Conservation (phyloP, 1,139 yeast species). For the Magnusiomyces tetraspermus region DNA sequence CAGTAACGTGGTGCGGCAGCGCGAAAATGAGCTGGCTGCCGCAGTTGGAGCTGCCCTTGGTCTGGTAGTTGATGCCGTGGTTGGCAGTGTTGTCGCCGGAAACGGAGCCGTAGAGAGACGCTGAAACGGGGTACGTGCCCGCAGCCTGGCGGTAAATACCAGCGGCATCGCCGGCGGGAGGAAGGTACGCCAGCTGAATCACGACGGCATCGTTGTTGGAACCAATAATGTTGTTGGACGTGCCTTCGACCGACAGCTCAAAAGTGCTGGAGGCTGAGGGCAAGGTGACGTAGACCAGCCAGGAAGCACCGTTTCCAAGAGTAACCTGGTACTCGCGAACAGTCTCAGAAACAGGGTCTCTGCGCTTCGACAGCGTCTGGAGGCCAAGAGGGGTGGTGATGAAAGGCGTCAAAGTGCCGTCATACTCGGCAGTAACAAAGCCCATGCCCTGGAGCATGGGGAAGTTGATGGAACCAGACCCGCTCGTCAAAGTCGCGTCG, state of each 20-base stretch:
- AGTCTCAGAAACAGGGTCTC: slow-evolving; percentile 23
- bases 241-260: slow-evolving; percentile 29
- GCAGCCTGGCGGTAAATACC: slow-evolving; percentile 45
- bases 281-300: slow-evolving; percentile 52
- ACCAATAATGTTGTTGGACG: slow-evolving; percentile 17
- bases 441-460: slow-evolving; percentile 72
- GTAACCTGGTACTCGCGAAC: slow-evolving; percentile 49
- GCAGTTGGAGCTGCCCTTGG: slow-evolving; percentile 44
- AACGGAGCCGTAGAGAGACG: slow-evolving; percentile 34
- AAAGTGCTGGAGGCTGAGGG: slow-evolving; percentile 36
- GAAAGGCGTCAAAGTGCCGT: slow-evolving; percentile 50
- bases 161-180: slow-evolving; percentile 22
- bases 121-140: slow-evolving; percentile 45
- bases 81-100: slow-evolving; percentile 23
- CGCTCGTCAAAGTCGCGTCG: slow-evolving; percentile 27
- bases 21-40: slow-evolving; percentile 53
- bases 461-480: slow-evolving; percentile 21
- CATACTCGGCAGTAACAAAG: slow-evolving; percentile 56
- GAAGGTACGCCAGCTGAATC: slow-evolving; percentile 51
- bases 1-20: slow-evolving; percentile 59
- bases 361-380: slow-evolving; percentile 31
- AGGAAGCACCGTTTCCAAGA: slow-evolving; percentile 41
- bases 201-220: slow-evolving; percentile 41
- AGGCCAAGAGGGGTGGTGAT: slow-evolving; percentile 50
- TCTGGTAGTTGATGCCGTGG: slow-evolving; percentile 45